Evolutionary conservation across 2,329 filamentous ascomycete species (phyloP).

Genomic region (Penicillium italicum): DNA sequence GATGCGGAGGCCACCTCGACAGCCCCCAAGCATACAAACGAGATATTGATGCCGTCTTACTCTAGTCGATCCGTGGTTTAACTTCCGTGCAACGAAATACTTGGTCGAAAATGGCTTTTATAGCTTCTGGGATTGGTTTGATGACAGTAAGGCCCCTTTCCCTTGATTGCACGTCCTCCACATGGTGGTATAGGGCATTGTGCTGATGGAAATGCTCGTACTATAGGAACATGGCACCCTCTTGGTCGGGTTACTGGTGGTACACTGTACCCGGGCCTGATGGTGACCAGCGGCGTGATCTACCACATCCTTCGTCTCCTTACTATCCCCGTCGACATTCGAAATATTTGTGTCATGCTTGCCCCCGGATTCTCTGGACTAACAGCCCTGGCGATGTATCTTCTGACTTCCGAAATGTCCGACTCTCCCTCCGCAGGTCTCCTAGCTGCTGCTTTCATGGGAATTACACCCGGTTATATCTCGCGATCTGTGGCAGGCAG

Average conservation of each 20-base stretch:
- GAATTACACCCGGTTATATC: constrained; percentile 95
- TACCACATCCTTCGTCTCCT: constrained; percentile 89
- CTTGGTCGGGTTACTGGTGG: constrained; percentile 96
- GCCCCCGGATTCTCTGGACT: constrained; percentile 92
- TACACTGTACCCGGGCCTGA: constrained; percentile 96
- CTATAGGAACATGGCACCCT: constrained; percentile 87
- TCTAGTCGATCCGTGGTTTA: constrained; percentile 98
- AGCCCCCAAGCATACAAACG: constrained; percentile 12
- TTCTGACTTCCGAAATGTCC: constrained; percentile 96
- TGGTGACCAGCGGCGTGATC: constrained; percentile 97
- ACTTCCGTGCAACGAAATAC: constrained; percentile 98
- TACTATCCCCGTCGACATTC: constrained; percentile 91
- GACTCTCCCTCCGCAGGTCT: constrained; percentile 92
- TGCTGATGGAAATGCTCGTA: constrained; percentile 21
- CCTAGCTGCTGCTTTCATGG: constrained; percentile 93
- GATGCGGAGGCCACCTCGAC: constrained; percentile 8
- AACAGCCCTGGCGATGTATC: constrained; percentile 88
- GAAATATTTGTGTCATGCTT: constrained; percentile 96
- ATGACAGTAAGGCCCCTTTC: constrained; percentile 66
- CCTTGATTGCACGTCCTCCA: constrained; percentile 7
- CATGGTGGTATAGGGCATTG: background rate
- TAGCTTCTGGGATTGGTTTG: constrained; percentile 99
- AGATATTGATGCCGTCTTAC: constrained; percentile 23
- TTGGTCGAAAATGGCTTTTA: constrained; percentile 96
- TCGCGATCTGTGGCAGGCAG: constrained; percentile 95